Base-by-base conservation (phyloP, 2,329 filamentous ascomycete genomes). In the Alternaria sp. region DNA sequence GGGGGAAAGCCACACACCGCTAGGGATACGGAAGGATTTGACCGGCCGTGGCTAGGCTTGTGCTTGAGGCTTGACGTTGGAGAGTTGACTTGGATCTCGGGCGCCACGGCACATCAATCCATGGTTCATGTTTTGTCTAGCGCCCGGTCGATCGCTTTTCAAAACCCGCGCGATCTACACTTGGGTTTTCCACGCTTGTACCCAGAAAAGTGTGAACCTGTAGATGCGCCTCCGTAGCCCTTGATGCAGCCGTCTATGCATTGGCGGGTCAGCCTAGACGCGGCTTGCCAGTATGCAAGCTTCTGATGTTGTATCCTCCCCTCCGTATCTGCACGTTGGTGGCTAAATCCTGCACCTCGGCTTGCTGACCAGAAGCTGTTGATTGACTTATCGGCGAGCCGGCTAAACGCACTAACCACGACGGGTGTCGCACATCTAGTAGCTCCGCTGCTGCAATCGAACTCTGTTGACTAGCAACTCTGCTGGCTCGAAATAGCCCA, bases 101-200 rank as follows among this genome's bases (percentile, higher is more conserved):
- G 30, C 59, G 52, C 59, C 53, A 61, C 59, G 32, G 36, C 32
- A 50, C 40, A 45, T 57, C 46, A 21, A 30, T 44, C 26, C 26
- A 36, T 50, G 32, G 56, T 54, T 59, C 50, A 25, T 54, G n/a
- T 19, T 50, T 50, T 19, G 25, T 21, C 57, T 61, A 64, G 62
- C 49, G 62, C 58, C 62, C 62, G 62, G 62, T 32, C 62, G 62
- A 64, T 61, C 58, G 44, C 51, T 32, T 53, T 26, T 19, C 19
- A 45, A 44, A 50, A 36, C 26, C 57, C 52, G 30, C 45, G 53
- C 58, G 53, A 61, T 19, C 47, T 49, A 25, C 43, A 25, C 44
- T 36, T 43, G 19, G 6, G 12, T 28, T 25, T 61, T 32, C 52
- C 52, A 44, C 21, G 52, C 23, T 26, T 30, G 26, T 25, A 17